Evolutionary conservation across 306 rosid genomes (phyloP).

Genomic region (Hippophae tibetana): DNA sequence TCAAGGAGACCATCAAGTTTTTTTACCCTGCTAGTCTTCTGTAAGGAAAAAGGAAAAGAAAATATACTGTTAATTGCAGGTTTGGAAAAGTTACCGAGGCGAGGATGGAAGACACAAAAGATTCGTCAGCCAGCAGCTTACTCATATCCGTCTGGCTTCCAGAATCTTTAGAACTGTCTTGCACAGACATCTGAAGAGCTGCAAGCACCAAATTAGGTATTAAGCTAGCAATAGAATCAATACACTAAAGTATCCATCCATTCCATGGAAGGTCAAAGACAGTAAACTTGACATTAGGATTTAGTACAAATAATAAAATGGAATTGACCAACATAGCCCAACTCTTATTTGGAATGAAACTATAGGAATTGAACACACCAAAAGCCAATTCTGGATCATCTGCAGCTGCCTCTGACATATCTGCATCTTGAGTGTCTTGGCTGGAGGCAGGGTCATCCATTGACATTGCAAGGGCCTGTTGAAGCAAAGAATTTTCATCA

Average conservation of each 20-base stretch:
- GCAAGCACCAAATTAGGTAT: constrained; percentile 19
- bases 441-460: constrained; percentile 75
- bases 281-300: too few relatives aligned
- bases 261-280: too few relatives aligned
- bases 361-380: constrained; percentile 35
- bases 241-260: too few relatives aligned
- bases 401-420: constrained; percentile 75
- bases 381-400: constrained; percentile 81
- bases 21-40: not conserved
- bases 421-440: constrained; percentile 60
- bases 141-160: constrained; percentile 65
- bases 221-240: not conserved
- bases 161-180: constrained; percentile 56
- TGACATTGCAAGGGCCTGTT: constrained; percentile 98
- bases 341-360: too few relatives aligned
- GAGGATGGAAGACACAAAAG: constrained; percentile 88
- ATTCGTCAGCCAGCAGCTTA: constrained; percentile 83
- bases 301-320: too few relatives aligned
- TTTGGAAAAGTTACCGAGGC: constrained; percentile 52
- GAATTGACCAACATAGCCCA: too few relatives aligned
- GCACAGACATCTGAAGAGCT: constrained; percentile 88
- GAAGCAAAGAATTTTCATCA: constrained; percentile 82
- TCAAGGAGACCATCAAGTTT: constrained; percentile 9
- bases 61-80: constrained; percentile 5
- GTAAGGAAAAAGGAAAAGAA: constrained; percentile 1